phyloP scores from a whole-genome alignment of 495 filamentous ascomycete species.

The Penicillium verhagenii region DNA sequence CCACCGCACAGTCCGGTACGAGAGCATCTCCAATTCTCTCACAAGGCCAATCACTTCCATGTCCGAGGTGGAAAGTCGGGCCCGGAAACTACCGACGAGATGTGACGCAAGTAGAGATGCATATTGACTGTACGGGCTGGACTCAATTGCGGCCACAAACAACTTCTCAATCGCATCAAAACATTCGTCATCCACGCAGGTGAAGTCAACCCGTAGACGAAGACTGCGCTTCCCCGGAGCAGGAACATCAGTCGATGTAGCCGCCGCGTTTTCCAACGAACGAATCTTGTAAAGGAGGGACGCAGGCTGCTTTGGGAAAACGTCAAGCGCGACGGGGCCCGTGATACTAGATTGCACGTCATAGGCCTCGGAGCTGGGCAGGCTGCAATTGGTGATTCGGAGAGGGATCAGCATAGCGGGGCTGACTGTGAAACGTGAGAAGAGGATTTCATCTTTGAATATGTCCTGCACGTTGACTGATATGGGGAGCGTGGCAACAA shows the following conservation, averaged over 20 bases:
- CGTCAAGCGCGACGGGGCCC: slow-evolving; percentile 53
- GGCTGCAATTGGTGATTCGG: slow-evolving; percentile 65
- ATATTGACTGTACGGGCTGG: slow-evolving; percentile 44
- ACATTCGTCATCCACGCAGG: slow-evolving; percentile 67
- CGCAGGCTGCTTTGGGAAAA: slow-evolving; percentile 80
- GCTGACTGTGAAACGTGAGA: slow-evolving; percentile 86
- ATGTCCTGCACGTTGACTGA: slow-evolving; percentile 96
- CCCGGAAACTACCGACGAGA: slow-evolving; percentile 52
- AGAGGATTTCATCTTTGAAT: slow-evolving; percentile 80
- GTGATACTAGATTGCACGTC: slow-evolving; percentile 59
- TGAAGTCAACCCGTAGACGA: slow-evolving; percentile 73
- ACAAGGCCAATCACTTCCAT: slow-evolving; percentile 51
- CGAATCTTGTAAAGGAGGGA: slow-evolving; percentile 79
- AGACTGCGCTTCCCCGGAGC: slow-evolving; percentile 50
- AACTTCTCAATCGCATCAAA: slow-evolving; percentile 40
- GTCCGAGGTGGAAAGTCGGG: slow-evolving; percentile 54
- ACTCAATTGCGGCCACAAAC: slow-evolving; percentile 42
- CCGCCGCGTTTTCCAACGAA: slow-evolving; percentile 13
- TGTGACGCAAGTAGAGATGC: slow-evolving; percentile 48
- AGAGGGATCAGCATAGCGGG: slow-evolving; percentile 73
- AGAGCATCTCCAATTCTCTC: slow-evolving; percentile 41
- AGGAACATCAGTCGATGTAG: slow-evolving; percentile 17
- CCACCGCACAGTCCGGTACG: slow-evolving; percentile 43
- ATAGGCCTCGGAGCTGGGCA: slow-evolving; percentile 69
- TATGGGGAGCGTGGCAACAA: slow-evolving; percentile 73